These are phyloP conservation scores for Mycena rosella DNA, from an alignment of 768 basidiomycete species.

Conservation along the genomic window DNA sequence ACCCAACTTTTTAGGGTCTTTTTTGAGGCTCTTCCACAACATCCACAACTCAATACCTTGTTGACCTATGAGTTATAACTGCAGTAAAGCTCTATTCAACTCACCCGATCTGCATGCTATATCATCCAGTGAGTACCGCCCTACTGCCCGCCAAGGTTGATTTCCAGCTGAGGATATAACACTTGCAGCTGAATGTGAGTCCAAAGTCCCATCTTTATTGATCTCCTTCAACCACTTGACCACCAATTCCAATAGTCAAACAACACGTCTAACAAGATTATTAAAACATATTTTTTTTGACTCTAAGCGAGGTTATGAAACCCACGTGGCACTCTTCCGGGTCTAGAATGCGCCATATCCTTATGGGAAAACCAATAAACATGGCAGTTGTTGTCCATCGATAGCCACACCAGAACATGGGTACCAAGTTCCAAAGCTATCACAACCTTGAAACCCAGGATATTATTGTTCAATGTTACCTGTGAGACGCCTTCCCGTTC, in stretches of 20 bases:
- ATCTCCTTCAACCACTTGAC: background rate
- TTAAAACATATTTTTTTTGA: background rate
- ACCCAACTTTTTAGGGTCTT: background rate
- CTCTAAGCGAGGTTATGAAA: background rate
- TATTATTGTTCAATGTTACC: background rate
- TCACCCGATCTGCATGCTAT: background rate
- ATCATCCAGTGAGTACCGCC: constrained; percentile 1
- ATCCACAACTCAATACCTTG: background rate
- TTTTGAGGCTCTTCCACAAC: background rate
- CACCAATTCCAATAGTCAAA: background rate
- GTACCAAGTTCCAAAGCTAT: background rate
- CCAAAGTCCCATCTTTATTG: background rate
- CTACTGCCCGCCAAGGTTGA: background rate
- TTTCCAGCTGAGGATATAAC: background rate
- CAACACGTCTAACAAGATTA: background rate
- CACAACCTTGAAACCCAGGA: constrained; percentile 1
- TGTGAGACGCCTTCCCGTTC: background rate
- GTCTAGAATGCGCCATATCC: background rate
- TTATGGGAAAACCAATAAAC: background rate
- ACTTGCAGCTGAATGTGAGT: background rate
- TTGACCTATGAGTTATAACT: background rate
- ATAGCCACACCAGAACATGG: background rate
- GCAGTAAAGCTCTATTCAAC: background rate
- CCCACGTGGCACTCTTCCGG: background rate
- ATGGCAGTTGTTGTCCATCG: background rate